Conservation (phyloP, 1,284 basidiomycete genomes). For the Cutaneotrichosporon arboriforme region DNA sequence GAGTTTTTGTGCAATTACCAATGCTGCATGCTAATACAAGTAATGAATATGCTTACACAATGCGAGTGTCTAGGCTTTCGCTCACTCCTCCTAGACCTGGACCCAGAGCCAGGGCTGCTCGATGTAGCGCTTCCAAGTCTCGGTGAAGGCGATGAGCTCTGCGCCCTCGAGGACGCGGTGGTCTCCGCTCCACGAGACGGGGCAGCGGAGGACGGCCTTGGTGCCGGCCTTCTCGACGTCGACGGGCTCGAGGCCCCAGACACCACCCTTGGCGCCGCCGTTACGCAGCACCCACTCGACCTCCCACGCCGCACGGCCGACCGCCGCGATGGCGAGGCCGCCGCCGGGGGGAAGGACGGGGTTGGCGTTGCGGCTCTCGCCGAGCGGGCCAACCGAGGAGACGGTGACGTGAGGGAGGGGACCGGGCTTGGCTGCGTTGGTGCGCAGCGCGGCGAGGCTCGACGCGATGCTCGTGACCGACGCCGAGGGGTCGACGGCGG, state of each 20-base stretch:
- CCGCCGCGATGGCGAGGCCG: constrained; percentile 82
- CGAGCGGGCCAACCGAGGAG: constrained; percentile 79
- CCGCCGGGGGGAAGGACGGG: constrained; percentile 83
- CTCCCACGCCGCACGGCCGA: constrained; percentile 74
- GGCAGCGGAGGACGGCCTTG: constrained; percentile 59
- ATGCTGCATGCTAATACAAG: not conserved
- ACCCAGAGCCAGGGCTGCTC: constrained; percentile 65
- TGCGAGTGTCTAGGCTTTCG: not conserved
- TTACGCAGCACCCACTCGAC: constrained; percentile 29
- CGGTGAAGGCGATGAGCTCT: constrained; percentile 83
- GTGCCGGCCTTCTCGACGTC: constrained; percentile 53
- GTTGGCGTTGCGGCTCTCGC: constrained; percentile 63
- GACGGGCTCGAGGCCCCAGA: constrained; percentile 55
- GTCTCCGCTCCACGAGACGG: constrained; percentile 81
- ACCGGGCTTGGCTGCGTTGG: constrained; percentile 60
- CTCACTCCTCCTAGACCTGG: constrained; percentile 13
- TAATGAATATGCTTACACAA: not conserved
- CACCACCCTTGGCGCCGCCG: constrained; percentile 34
- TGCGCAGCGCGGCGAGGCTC: constrained; percentile 53
- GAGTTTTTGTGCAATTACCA: too few species aligned
- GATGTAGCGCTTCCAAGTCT: constrained; percentile 78
- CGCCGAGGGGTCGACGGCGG: constrained; percentile 59
- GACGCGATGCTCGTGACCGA: constrained; percentile 55
- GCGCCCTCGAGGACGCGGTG: constrained; percentile 83
- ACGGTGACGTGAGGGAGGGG: constrained; percentile 71